phyloP scores from a whole-genome alignment of 345 rosid genomes.

The Gynandropsis gynandra region DNA sequence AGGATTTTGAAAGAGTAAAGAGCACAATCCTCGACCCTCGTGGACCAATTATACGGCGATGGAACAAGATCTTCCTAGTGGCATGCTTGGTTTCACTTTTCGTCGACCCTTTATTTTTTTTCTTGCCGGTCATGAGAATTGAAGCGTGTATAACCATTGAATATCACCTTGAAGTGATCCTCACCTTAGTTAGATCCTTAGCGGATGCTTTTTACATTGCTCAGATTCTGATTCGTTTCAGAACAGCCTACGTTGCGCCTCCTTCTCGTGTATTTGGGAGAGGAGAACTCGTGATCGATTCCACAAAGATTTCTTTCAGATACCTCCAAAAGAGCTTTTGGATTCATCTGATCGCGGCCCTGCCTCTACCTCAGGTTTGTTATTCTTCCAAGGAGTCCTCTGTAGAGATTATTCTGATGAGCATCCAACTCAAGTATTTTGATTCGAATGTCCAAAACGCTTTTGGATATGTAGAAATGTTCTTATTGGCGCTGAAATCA shows the following conservation, averaged over 20 bases:
- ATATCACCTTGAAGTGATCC: slow-evolving; percentile 46
- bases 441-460: too few relatives aligned
- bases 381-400: neutral
- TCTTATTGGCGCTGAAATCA: too few relatives aligned
- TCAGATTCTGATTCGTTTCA: slow-evolving; percentile 62
- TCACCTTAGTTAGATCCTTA: slow-evolving; percentile 53
- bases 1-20: slow-evolving; percentile 58
- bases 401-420: too few relatives aligned
- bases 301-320: slow-evolving; percentile 48
- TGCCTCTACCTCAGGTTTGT: slow-evolving; percentile 87
- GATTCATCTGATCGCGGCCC: slow-evolving; percentile 67
- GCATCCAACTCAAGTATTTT: too few relatives aligned
- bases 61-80: slow-evolving; percentile 70
- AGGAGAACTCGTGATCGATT: slow-evolving; percentile 79
- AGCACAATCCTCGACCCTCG: slow-evolving; percentile 70
- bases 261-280: slow-evolving; percentile 88
- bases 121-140: slow-evolving; percentile 45
- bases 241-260: slow-evolving; percentile 77
- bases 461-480: too few relatives aligned
- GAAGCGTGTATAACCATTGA: slow-evolving; percentile 56
- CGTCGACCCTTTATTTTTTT: slow-evolving; percentile 77
- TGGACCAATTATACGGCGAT: slow-evolving; percentile 45
- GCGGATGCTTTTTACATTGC: slow-evolving; percentile 66
- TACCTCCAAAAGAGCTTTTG: slow-evolving; percentile 54
- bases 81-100: slow-evolving; percentile 69